phyloP scores from a whole-genome alignment of 768 basidiomycete species.

The Serpula lacrymans region DNA sequence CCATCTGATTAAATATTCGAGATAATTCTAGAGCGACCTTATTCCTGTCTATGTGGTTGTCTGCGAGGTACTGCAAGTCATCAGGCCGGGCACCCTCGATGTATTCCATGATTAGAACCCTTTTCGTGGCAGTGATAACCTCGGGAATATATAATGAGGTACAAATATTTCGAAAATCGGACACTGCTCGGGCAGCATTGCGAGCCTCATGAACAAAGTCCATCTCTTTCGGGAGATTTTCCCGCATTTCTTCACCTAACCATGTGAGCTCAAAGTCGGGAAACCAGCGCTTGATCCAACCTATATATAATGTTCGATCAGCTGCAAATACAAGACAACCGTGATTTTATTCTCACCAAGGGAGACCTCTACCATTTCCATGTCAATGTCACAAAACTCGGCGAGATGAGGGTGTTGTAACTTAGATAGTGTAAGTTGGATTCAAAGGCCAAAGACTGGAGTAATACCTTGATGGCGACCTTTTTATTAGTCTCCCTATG shows the following conservation, averaged over 20 bases:
- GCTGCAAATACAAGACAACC: neutral
- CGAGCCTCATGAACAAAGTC: constrained; percentile 88
- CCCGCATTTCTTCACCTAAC: constrained; percentile 93
- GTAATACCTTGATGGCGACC: constrained; percentile 81
- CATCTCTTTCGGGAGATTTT: constrained; percentile 91
- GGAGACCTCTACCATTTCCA: constrained; percentile 76
- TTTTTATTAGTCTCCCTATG: constrained; percentile 66
- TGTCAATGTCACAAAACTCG: constrained; percentile 90
- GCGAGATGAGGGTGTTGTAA: constrained; percentile 91
- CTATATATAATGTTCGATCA: constrained; percentile 27
- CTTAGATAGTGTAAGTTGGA: constrained; percentile 29
- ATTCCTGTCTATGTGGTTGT: constrained; percentile 86
- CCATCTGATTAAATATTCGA: constrained; percentile 91
- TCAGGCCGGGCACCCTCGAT: constrained; percentile 88
- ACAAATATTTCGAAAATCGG: constrained; percentile 66
- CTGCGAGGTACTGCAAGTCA: constrained; percentile 78
- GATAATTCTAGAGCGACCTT: constrained; percentile 89
- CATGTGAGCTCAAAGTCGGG: constrained; percentile 95
- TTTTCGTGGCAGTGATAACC: constrained; percentile 75
- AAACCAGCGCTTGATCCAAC: constrained; percentile 89
- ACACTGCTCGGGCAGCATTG: constrained; percentile 69
- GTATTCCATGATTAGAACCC: constrained; percentile 94
- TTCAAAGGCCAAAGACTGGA: neutral
- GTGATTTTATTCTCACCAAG: constrained; percentile 42
- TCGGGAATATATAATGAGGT: constrained; percentile 88